phyloP scores from a whole-genome alignment of 108 stramenopile species.

The Stephanodiscus triporus region DNA sequence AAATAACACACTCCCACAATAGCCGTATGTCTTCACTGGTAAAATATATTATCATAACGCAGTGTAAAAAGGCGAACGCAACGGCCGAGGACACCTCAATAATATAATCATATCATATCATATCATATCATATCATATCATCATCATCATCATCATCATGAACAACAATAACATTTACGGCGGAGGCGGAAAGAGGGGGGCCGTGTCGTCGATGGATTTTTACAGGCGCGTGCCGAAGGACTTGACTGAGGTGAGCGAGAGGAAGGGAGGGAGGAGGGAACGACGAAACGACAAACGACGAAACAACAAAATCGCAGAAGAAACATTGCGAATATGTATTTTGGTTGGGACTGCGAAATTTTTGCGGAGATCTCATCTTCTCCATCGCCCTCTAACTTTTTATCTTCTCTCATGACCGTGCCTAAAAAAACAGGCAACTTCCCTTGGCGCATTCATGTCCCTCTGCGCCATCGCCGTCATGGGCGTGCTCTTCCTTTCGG shows the following conservation, averaged over 20 bases:
- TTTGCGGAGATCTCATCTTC: no score
- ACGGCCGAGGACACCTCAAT: no score
- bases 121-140: no score
- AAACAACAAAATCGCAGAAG: no score
- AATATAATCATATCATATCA: no score
- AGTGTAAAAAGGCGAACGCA: no score
- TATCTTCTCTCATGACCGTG: neutral
- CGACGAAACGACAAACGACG: no score
- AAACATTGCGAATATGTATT: no score
- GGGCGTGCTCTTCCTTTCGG: slow-evolving; percentile 89
- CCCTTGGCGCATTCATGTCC: slow-evolving; percentile 86
- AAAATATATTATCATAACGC: no score
- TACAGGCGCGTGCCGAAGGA: slow-evolving; percentile 86
- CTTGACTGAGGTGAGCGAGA: slow-evolving; percentile 80
- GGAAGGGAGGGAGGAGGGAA: neutral
- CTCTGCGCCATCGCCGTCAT: slow-evolving; percentile 84
- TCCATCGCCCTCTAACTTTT: neutral
- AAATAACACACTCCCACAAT: no score
- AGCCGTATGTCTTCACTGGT: no score
- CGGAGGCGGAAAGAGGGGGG: slow-evolving; percentile 61
- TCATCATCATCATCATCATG: neutral
- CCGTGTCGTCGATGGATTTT: slow-evolving; percentile 82
- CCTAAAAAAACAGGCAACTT: slow-evolving; percentile 75
- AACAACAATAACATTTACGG: slow-evolving; percentile 47
- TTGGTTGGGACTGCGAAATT: no score